These are phyloP conservation scores for Marchantia paleacea DNA, from an alignment of 225 moss, liverwort and hornwort genomes.

Conservation along the genomic window DNA sequence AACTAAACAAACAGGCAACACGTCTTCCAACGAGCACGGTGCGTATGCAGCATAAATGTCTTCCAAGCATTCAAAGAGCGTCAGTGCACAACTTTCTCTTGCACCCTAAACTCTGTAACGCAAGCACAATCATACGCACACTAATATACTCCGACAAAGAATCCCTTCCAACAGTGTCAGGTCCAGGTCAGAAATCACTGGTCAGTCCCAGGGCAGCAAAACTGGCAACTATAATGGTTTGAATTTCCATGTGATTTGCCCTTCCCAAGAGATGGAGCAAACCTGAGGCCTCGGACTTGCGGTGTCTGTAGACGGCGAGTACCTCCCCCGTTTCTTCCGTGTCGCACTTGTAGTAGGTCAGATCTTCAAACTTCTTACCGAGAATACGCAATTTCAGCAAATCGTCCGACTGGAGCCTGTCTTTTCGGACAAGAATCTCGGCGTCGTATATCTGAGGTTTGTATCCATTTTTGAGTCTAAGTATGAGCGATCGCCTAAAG, in stretches of 20 bases:
- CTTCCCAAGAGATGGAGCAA: conserved; percentile 18
- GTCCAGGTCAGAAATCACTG: conserved; percentile 11
- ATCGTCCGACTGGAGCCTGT: conserved; percentile 9
- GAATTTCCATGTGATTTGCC: conserved; percentile 8
- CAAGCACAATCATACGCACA: no score
- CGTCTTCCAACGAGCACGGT: no score
- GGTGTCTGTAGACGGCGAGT: conserved; percentile 13
- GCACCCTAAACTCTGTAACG: no score
- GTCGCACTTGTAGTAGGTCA: conserved; percentile 19
- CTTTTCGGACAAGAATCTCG: conserved; percentile 9
- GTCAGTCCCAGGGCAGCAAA: conserved; percentile 22
- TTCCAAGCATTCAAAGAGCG: no score
- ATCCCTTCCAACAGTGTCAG: not conserved
- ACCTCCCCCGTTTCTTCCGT: conserved; percentile 12
- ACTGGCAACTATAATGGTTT: conserved; percentile 14
- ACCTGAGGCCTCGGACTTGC: conserved; percentile 16
- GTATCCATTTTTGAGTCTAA: conserved; percentile 21
- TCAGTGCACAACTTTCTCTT: no score
- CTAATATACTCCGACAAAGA: not conserved
- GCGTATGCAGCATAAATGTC: no score
- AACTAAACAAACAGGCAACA: no score
- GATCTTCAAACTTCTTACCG: conserved; percentile 20
- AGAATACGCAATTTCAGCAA: conserved; percentile 11
- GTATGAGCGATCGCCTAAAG: conserved; percentile 17
- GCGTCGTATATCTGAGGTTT: conserved; percentile 22